These are phyloP conservation scores for Fusarium beomiforme DNA, from an alignment of 2,329 filamentous ascomycete species.

Conservation along the genomic window DNA sequence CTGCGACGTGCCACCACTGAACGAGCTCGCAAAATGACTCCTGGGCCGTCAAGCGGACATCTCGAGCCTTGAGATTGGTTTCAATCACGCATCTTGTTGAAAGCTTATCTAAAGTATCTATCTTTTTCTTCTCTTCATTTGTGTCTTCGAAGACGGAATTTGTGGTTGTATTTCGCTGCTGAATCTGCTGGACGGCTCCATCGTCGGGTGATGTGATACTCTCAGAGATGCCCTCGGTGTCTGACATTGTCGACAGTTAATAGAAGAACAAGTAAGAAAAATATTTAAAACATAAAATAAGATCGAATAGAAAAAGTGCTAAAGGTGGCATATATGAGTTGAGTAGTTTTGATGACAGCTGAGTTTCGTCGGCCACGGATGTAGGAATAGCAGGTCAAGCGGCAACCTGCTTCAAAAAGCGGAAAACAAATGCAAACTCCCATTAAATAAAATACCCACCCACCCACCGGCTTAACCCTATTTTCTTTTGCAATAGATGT, in stretches of 20 bases:
- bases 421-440: not conserved
- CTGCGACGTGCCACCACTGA: conserved; percentile 45
- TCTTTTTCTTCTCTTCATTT: not conserved
- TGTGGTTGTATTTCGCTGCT: too few relatives aligned
- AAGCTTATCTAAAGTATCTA: not conserved
- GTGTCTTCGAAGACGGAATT: not conserved
- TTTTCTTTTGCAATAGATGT: too few relatives aligned
- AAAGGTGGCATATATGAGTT: not conserved
- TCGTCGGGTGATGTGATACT: not conserved
- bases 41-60: conserved; percentile 18
- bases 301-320: not conserved
- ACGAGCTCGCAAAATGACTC: conserved; percentile 48
- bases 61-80: not conserved
- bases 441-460: not conserved
- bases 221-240: not conserved
- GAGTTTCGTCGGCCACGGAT: not conserved
- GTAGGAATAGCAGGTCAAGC: not conserved
- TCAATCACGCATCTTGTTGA: not conserved
- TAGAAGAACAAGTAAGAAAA: not conserved
- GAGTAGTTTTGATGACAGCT: not conserved
- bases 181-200: not conserved
- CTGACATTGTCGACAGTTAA: not conserved
- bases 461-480: too few relatives aligned
- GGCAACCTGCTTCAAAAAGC: not conserved
- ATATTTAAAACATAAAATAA: not conserved